Evolutionary conservation across 495 filamentous ascomycete genomes (phyloP), one percentile per base, ranked within the genome.

Genomic region (Podospora bellae-mahoneyi): DNA sequence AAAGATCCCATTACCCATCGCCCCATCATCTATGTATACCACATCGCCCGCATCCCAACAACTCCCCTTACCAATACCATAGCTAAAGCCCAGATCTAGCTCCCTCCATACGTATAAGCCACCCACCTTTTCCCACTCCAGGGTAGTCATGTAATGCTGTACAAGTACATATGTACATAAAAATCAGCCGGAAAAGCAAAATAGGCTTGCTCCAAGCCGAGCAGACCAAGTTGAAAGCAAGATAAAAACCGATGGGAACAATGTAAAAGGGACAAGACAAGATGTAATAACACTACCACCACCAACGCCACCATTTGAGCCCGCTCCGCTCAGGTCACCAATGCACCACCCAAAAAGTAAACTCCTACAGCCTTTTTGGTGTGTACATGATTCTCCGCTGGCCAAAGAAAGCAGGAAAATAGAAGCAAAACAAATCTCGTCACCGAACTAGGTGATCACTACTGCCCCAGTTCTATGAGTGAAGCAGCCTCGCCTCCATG

Each of bases 391-490:
- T 16, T 13, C 39, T 48, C 39, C 39, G 13, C 39, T 10, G 9
- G 39, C 39, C 39, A 48, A 58, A 27, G 23, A 58, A 58, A 20
- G 18, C 56, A 58, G 9, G 18, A 20, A 58, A 59, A 5, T 4
- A 53, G 13, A 64, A 34, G 16, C 44, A 59, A 59, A 20, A 10
- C 15, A 13, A 23, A 66, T 28, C 30, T 15, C 28, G 39, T 18
- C 19, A 13, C 30, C 13, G 58, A 28, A 19, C 64, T 61, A 60
- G 54, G 5, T 18, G 26, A 18, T 61, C 39, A 48, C 39, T 48
- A 48, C 39, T 48, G 39, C 13, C 39, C 39, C 39, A 61, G 63
- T 64, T 72, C 70, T 67, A 69, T 72, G 64, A 66, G 62, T 56
- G 64, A 64, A 10, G 67, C 67, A 30, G 67, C 67, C 30, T 70